These are phyloP conservation scores for Sporisorium exsertum DNA, from an alignment of 1,284 basidiomycete genomes.

Conservation along the genomic window DNA sequence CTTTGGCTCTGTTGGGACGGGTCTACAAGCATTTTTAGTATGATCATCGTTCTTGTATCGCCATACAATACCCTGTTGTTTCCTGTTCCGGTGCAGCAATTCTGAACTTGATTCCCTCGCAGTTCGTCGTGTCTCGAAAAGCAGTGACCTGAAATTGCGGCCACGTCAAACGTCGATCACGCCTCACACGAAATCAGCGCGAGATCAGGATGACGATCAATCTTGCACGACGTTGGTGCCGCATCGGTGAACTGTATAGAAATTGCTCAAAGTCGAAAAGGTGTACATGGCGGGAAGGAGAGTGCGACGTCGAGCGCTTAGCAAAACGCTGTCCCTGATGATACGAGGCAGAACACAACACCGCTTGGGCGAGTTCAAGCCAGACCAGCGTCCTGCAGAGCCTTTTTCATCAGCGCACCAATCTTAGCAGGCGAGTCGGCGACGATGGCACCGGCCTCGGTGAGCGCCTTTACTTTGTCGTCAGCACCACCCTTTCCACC, in stretches of 20 bases:
- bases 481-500: constrained; percentile 96
- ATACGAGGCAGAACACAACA: neutral
- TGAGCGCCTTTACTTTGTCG: constrained; percentile 95
- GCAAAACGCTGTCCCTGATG: neutral
- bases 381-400: constrained; percentile 63
- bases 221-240: no score
- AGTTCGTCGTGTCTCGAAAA: no score
- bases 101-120: no score
- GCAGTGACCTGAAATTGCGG: no score
- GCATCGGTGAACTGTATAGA: neutral
- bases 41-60: no score
- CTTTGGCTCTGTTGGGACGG: no score
- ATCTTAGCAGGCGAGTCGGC: constrained; percentile 85
- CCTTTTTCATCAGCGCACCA: constrained; percentile 67
- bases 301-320: neutral
- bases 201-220: neutral
- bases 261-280: neutral
- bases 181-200: no score
- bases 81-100: no score
- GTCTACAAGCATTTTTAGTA: no score
- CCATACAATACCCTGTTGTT: no score
- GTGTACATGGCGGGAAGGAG: neutral
- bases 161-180: no score
- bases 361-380: constrained; percentile 27
- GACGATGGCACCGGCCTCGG: constrained; percentile 91